Evolutionary conservation across 805 yeast genomes (phyloP), one percentile per base, ranked within the genome.

Genomic region (Grigorovia humatica): DNA sequence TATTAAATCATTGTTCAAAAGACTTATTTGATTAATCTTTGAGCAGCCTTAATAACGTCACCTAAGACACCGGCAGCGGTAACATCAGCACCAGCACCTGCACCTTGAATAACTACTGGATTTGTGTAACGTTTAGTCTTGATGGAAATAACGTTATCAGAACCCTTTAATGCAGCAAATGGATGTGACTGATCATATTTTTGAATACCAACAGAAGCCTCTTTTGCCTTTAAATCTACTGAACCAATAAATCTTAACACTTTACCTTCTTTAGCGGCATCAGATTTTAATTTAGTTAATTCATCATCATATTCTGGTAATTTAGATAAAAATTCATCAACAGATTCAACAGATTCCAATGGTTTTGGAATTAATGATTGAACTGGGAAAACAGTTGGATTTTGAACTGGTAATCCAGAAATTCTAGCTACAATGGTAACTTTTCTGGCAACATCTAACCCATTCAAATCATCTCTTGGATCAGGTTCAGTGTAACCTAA

Each of bases 401-500:
- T 83, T 66, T 83, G 85, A 42, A 93, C 87, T 54, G 80, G 73
- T 51, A 85, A 77, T 2, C 99, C 99, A 15, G 96, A 77, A 50
- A 93, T 78, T 76, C 99, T 85, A 47, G 96, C 96, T 56, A 93
- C 79, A 58, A 93, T 93, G 27, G 99, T 89, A 32, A 93, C 96
- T 71, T 93, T 93, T 78, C 99, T 85, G 45, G 99, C 99, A 55
- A 93, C 96, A 66, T 93, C 99, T 67, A 93, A 78, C 51, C 99
- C 99, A 70, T 91, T 93, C 70, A 93, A 80, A 68, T 93, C 99
- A 69, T 93, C 99, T 73, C 99, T 84, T 70, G 99, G 99, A 70
- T 93, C 99, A 48, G 99, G 99, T 73, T 93, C 99, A 44, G 97
- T 91, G 78, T 88, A 93, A 49, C 99, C 99, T 58, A 88, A 75